These are phyloP conservation scores for Dothideomycetidae sp. DNA, from an alignment of 2,329 filamentous ascomycete species.

Conservation along the genomic window DNA sequence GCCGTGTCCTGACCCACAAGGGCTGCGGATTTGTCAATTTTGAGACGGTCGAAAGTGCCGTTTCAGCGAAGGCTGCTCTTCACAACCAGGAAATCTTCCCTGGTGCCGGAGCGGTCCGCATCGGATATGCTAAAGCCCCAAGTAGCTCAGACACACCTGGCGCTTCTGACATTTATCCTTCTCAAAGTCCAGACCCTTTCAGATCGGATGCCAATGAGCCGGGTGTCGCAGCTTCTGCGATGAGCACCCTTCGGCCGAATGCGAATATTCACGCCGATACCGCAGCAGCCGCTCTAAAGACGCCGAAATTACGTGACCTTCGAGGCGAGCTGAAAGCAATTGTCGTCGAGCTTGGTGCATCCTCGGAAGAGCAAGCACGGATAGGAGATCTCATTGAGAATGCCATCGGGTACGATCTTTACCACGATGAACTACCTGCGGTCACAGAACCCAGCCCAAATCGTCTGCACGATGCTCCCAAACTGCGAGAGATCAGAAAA, in stretches of 20 bases:
- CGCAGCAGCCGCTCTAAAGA: constrained; percentile 43
- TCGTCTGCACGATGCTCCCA: constrained; percentile 82
- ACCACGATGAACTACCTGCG: constrained; percentile 72
- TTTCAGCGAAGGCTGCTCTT: constrained; percentile 72
- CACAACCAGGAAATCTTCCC: constrained; percentile 98
- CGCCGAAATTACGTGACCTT: constrained; percentile 63
- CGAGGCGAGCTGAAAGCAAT: constrained; percentile 73
- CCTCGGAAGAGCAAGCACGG: constrained; percentile 57
- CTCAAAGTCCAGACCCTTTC: constrained; percentile 80
- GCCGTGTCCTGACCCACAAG: constrained; percentile 90
- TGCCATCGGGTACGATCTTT: constrained; percentile 60
- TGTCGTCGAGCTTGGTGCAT: constrained; percentile 75
- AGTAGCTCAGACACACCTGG: constrained; percentile 80
- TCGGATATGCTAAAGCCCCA: constrained; percentile 94
- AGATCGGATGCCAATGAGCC: constrained; percentile 31
- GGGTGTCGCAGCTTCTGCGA: constrained; percentile 23
- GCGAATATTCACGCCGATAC: constrained; percentile 30
- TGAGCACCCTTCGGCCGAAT: constrained; percentile 20
- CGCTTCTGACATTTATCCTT: constrained; percentile 73
- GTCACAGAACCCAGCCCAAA: constrained; percentile 79
- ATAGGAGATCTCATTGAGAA: constrained; percentile 62
- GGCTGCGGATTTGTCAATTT: constrained; percentile 99
- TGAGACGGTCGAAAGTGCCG: constrained; percentile 76
- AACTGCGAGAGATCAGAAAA: constrained; percentile 90
- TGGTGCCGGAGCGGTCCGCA: constrained; percentile 82